Evolutionary conservation across 108 stramenopile genomes (phyloP).

Genomic region (Epipyxis sp.): DNA sequence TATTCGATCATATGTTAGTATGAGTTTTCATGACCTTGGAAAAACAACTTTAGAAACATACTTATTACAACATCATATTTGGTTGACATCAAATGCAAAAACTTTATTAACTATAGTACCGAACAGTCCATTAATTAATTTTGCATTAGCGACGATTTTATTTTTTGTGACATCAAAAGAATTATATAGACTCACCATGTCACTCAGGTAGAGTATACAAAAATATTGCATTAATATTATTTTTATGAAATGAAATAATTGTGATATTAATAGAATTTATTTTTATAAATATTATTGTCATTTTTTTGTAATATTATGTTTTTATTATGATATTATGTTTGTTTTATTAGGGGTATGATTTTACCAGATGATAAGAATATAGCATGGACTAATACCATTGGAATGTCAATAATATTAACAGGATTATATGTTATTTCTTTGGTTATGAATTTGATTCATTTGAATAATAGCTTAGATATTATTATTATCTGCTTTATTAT

Average conservation of each 20-base stretch:
- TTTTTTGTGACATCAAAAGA: slow-evolving; percentile 49
- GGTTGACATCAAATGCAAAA: slow-evolving; percentile 72
- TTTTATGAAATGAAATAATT: no score
- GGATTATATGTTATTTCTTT: no score
- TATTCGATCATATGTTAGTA: slow-evolving; percentile 65
- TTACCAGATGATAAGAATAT: slow-evolving; percentile 47
- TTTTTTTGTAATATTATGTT: no score
- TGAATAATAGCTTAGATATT: no score
- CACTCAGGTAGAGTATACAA: slow-evolving; percentile 45
- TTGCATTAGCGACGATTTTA: slow-evolving; percentile 38
- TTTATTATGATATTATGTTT: not conserved
- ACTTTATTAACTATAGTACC: slow-evolving; percentile 54
- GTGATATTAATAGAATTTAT: no score
- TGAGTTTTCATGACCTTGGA: slow-evolving; percentile 82
- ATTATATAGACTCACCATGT: slow-evolving; percentile 56
- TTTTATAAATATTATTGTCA: no score
- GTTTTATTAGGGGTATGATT: slow-evolving; percentile 45
- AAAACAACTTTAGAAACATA: slow-evolving; percentile 96
- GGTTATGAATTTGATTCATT: no score
- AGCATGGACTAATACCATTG: slow-evolving; percentile 38
- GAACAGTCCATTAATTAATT: slow-evolving; percentile 38
- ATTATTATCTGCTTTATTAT: no score
- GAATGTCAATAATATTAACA: no score
- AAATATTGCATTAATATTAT: no score
- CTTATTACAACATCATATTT: slow-evolving; percentile 95